A percentile compares a stretch with the other conserved stretches of the same genome.
Conservation (phyloP, 306 rosid genomes). For the Vigna nakashimae region DNA sequence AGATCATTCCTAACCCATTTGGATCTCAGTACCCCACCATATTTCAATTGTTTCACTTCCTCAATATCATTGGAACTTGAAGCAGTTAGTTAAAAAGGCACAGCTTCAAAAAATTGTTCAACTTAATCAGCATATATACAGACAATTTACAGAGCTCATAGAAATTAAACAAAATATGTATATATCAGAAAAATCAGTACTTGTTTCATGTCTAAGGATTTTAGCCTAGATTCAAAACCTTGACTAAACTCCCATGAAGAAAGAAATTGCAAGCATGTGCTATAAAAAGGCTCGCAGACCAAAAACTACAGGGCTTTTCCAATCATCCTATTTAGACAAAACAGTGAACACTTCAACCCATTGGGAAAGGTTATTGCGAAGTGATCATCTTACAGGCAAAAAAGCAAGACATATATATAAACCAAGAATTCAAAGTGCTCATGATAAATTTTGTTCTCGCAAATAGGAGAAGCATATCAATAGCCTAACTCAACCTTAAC, state of each 20-base stretch:
- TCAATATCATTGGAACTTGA: conserved; percentile 18
- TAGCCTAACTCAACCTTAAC: conserved; percentile 18
- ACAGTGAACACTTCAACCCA: conserved; percentile 18
- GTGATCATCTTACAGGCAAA: neutral
- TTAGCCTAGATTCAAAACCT: conserved; percentile 20
- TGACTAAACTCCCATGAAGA: conserved; percentile 39
- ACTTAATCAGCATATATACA: neutral
- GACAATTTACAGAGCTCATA: conserved; percentile 16
- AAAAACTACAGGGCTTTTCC: conserved; percentile 1
- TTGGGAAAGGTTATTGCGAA: neutral
- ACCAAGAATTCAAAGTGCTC: conserved; percentile 13
- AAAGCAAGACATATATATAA: conserved; percentile 14
- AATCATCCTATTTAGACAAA: neutral
- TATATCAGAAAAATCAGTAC: neutral
- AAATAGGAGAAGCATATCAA: conserved; percentile 9
- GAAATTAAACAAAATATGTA: neutral
- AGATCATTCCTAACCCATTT: neutral
- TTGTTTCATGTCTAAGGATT: conserved; percentile 8
- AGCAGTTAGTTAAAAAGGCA: conserved; percentile 26
- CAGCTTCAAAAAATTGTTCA: conserved; percentile 4
- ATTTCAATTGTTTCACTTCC: conserved; percentile 30
- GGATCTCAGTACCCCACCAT: neutral
- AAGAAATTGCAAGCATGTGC: conserved; percentile 4
- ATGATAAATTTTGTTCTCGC: neutral
- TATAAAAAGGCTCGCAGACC: conserved; percentile 11